These are phyloP conservation scores for Porogramme epimiltina DNA, from an alignment of 1,284 basidiomycete genomes.

Conservation along the genomic window DNA sequence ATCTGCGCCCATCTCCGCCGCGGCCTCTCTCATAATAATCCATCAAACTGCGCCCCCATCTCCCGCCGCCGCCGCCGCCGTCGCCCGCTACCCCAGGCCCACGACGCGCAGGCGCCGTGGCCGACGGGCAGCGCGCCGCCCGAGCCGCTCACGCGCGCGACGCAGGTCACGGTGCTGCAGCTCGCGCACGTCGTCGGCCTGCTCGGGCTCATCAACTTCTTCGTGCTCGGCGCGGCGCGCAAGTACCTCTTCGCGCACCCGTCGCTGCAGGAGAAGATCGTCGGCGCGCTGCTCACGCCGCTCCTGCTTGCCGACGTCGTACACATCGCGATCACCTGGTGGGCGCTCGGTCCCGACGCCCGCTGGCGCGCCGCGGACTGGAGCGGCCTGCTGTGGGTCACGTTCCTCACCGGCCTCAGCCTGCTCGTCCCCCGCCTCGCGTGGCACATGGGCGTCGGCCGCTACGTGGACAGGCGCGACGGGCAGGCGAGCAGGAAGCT, in stretches of 20 bases:
- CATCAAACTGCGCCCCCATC: background rate
- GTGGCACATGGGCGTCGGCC: constrained; percentile 73
- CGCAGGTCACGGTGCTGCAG: constrained; percentile 66
- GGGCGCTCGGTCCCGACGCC: constrained; percentile 68
- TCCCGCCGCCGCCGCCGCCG: background rate
- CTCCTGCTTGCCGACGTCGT: constrained; percentile 67
- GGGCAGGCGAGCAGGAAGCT: constrained; percentile 31
- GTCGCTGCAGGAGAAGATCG: constrained; percentile 70
- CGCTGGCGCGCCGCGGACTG: constrained; percentile 62
- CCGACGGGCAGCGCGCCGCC: constrained; percentile 48
- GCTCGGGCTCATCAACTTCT: constrained; percentile 68
- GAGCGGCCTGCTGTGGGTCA: constrained; percentile 69
- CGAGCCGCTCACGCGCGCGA: constrained; percentile 55
- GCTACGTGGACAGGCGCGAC: constrained; percentile 70
- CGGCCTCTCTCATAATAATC: no score
- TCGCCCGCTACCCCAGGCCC: constrained; percentile 45
- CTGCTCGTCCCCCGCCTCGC: constrained; percentile 67
- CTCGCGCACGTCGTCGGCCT: constrained; percentile 77
- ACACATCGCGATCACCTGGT: constrained; percentile 67
- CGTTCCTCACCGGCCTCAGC: constrained; percentile 61
- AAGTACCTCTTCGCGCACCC: constrained; percentile 57
- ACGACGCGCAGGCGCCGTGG: constrained; percentile 78
- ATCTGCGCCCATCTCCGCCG: no score
- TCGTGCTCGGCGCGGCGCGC: constrained; percentile 60
- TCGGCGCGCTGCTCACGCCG: constrained; percentile 61